phyloP scores from a whole-genome alignment of 345 rosid species.

The Mallotus nudiflorus region DNA sequence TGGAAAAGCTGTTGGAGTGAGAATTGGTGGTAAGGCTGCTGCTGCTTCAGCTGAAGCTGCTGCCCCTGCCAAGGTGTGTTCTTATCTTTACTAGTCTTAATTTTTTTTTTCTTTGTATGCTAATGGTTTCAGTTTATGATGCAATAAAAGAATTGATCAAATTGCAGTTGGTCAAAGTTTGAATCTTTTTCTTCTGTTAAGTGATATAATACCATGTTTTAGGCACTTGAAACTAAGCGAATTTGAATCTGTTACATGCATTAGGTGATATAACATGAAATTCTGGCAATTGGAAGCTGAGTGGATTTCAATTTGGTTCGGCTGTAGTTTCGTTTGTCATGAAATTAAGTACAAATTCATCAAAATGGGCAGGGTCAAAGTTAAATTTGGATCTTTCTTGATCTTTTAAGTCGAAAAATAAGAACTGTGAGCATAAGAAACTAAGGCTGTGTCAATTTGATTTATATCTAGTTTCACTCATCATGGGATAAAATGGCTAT shows the following conservation, averaged over 20 bases:
- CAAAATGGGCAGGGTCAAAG: too few relatives aligned
- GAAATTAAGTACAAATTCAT: too few relatives aligned
- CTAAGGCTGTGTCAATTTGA: background rate
- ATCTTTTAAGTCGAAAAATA: background rate
- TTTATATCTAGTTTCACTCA: background rate
- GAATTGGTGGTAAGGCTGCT: slow-evolving; percentile 52
- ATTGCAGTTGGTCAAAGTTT: background rate
- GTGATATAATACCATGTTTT: too few relatives aligned
- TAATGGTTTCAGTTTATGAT: background rate
- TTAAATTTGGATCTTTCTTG: too few relatives aligned
- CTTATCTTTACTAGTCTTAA: background rate
- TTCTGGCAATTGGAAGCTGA: too few relatives aligned
- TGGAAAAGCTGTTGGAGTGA: slow-evolving; percentile 80
- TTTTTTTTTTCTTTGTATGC: background rate
- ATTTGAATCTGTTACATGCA: background rate
- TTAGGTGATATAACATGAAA: background rate
- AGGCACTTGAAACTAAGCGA: too few relatives aligned
- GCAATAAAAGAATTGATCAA: background rate
- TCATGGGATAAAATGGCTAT: background rate
- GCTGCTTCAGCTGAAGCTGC: slow-evolving; percentile 33
- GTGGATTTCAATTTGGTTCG: too few relatives aligned
- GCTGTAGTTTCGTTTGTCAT: too few relatives aligned
- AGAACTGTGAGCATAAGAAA: background rate
- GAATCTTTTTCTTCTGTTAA: background rate
- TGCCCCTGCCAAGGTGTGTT: slow-evolving; percentile 22